A percentile compares a stretch with the other conserved stretches of the same genome.
Evolutionary conservation across 83 land plant genomes (phyloP).

Genomic region (Isoetes engelmannii): DNA sequence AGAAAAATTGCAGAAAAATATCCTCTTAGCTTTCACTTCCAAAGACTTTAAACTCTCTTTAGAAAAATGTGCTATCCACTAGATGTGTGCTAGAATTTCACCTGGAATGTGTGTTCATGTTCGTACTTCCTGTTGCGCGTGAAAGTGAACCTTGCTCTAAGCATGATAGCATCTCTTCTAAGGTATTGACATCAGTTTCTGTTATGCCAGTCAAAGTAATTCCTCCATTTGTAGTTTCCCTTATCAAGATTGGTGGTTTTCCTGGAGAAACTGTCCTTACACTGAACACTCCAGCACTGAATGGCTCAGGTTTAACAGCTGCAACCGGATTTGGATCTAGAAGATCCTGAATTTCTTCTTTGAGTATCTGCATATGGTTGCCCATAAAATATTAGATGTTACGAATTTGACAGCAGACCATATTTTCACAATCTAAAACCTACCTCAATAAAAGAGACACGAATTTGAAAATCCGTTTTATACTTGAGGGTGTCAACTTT

Average conservation of each 20-base stretch:
- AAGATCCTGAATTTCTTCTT: constrained; percentile 9
- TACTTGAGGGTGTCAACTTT: neutral
- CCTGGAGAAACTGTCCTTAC: neutral
- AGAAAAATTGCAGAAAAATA: neutral
- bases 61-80: no score
- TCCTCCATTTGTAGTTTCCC: constrained; percentile 6
- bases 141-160: constrained; percentile 8
- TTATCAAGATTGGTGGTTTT: constrained; percentile 1
- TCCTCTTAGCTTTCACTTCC: neutral
- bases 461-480: constrained; percentile 1
- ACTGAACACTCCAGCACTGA: constrained; percentile 2
- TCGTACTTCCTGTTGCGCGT: constrained; percentile 42
- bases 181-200: neutral
- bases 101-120: constrained; percentile 89
- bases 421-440: no score
- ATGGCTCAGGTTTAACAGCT: constrained; percentile 8
- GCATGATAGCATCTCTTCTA: constrained; percentile 3
- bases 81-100: constrained; percentile 1
- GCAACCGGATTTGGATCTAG: neutral
- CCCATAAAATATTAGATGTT: no score
- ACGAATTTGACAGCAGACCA: no score
- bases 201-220: constrained; percentile 4
- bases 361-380: neutral
- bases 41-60: neutral
- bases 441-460: constrained; percentile 12